phyloP scores from a whole-genome alignment of 768 basidiomycete genomes.

The Chiua virens region DNA sequence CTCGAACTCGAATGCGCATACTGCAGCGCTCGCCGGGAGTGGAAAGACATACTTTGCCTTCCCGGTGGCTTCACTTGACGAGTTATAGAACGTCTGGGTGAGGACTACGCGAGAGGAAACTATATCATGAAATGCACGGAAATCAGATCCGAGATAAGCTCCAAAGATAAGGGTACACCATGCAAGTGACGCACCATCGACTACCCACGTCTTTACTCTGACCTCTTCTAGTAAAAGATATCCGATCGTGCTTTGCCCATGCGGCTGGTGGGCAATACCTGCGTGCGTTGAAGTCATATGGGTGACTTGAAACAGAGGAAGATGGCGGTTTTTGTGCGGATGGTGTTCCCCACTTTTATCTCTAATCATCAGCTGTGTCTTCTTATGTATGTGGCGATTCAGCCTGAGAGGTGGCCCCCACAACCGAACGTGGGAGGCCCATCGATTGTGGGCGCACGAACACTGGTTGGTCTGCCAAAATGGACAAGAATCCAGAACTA shows the following conservation, averaged over 20 bases:
- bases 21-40: slow-evolving; percentile 52
- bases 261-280: slow-evolving; percentile 35
- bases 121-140: slow-evolving; percentile 11
- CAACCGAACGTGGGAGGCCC: slow-evolving; percentile 5
- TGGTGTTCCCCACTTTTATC: slow-evolving; percentile 9
- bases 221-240: slow-evolving; percentile 45
- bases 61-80: slow-evolving; percentile 35
- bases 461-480: background rate
- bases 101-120: slow-evolving; percentile 47
- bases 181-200: slow-evolving; percentile 42
- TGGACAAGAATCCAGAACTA: background rate
- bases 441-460: slow-evolving; percentile 3
- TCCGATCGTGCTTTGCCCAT: slow-evolving; percentile 19
- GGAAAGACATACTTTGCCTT: slow-evolving; percentile 59
- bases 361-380: slow-evolving; percentile 5
- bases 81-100: slow-evolving; percentile 42
- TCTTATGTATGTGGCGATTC: slow-evolving; percentile 14
- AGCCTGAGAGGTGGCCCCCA: background rate
- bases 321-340: slow-evolving; percentile 5
- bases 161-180: background rate
- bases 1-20: slow-evolving; percentile 54
- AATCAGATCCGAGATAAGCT: background rate
- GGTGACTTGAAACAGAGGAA: background rate
- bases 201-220: slow-evolving; percentile 38
- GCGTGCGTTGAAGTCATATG: slow-evolving; percentile 14